phyloP scores from a whole-genome alignment of 768 basidiomycete genomes.

The Postia placenta region DNA sequence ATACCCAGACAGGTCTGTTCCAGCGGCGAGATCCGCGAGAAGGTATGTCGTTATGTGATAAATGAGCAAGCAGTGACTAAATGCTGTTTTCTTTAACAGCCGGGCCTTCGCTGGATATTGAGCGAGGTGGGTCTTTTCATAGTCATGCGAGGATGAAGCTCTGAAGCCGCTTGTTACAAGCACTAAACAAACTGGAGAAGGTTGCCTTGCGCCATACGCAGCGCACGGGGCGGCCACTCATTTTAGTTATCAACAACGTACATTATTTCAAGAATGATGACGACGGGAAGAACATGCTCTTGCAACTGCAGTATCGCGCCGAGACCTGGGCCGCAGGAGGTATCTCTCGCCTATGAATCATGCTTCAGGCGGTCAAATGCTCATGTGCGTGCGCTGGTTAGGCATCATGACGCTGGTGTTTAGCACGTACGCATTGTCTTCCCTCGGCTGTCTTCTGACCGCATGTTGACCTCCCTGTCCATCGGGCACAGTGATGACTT shows the following conservation, averaged over 20 bases:
- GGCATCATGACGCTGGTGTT: conserved; percentile 79
- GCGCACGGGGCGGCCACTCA: conserved; percentile 58
- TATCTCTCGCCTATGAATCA: conserved; percentile 27
- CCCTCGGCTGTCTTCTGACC: conserved; percentile 2
- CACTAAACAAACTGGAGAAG: conserved; percentile 80
- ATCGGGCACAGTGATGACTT: conserved; percentile 62
- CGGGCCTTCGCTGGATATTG: conserved; percentile 76
- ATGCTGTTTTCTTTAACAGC: conserved; percentile 27
- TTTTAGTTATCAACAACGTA: conserved; percentile 77
- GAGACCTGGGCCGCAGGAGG: conserved; percentile 83
- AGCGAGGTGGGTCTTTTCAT: conserved; percentile 46
- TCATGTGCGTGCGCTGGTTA: no score
- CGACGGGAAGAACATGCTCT: conserved; percentile 68
- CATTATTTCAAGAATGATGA: conserved; percentile 75
- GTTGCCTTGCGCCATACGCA: conserved; percentile 65
- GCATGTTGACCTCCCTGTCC: conserved; percentile 7
- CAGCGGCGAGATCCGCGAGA: conserved; percentile 80
- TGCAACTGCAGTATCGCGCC: conserved; percentile 82
- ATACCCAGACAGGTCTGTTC: conserved; percentile 75
- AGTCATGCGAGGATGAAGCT: not conserved
- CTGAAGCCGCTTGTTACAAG: conserved; percentile 26
- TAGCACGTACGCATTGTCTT: conserved; percentile 53
- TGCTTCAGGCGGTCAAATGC: no score
- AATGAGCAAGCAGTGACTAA: not conserved
- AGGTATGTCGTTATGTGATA: conserved; percentile 30